Evolutionary conservation across 1,284 basidiomycete species (phyloP).

Genomic region (Fomitopsis schrenkii): DNA sequence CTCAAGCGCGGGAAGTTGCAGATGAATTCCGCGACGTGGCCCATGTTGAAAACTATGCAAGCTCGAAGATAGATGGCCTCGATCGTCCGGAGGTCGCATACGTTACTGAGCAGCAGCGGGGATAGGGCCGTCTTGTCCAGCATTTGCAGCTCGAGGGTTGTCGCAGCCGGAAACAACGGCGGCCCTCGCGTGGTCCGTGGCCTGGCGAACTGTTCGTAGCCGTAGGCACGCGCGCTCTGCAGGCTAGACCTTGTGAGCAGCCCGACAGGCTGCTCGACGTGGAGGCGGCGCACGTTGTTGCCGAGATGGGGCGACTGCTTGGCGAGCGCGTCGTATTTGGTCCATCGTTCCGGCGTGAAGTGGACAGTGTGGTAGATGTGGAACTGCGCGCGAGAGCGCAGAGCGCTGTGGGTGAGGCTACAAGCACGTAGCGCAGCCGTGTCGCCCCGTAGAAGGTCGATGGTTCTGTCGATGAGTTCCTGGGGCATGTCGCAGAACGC

Average conservation of each 20-base stretch:
- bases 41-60: neutral
- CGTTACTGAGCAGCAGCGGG: neutral
- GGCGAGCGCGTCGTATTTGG: conserved; percentile 6
- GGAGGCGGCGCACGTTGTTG: conserved; percentile 9
- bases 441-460: conserved; percentile 19
- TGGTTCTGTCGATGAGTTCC: conserved; percentile 17
- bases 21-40: neutral
- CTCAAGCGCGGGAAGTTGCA: conserved; percentile 4
- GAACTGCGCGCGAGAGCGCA: conserved; percentile 13
- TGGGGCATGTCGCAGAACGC: conserved; percentile 9
- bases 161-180: neutral
- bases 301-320: conserved; percentile 10
- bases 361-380: conserved; percentile 11
- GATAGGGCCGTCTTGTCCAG: neutral
- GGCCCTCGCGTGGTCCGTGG: neutral
- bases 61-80: neutral
- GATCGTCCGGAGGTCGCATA: neutral
- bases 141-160: neutral
- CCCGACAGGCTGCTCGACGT: neutral
- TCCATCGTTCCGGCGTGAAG: conserved; percentile 3
- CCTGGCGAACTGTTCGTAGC: neutral
- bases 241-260: neutral
- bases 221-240: neutral
- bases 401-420: conserved; percentile 12
- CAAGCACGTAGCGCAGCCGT: conserved; percentile 12